Percentiles rank a stretch among this genome's conserved stretches.
phyloP scores from a whole-genome alignment of 352 stramenopile genomes.

The Aphanomyces cochlioides region DNA sequence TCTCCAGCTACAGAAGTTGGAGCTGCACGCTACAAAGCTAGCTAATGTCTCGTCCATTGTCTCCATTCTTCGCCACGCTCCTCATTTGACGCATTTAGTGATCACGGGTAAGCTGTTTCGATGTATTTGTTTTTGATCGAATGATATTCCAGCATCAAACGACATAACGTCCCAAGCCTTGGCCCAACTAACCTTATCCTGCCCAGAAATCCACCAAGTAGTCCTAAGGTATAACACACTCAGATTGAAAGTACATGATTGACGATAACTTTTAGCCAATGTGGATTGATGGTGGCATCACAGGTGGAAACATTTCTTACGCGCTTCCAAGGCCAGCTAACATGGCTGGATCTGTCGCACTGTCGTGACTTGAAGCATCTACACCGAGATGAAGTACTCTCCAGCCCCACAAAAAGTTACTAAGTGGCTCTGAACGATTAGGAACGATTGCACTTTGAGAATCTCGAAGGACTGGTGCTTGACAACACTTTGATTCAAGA shows the following conservation, averaged over 20 bases:
- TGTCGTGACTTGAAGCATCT: neutral
- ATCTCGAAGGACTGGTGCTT: neutral
- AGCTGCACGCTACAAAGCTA: neutral
- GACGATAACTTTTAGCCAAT: conserved; percentile 2
- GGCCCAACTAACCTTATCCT: neutral
- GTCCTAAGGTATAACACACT: neutral
- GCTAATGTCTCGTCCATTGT: neutral
- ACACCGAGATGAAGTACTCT: no score
- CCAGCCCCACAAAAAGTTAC: no score
- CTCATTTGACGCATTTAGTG: neutral
- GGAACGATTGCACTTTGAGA: neutral
- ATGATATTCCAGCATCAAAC: neutral
- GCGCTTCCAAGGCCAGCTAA: conserved; percentile 2
- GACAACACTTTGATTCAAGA: conserved; percentile 14
- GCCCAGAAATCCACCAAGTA: conserved; percentile 14
- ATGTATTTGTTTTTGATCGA: conserved; percentile 8
- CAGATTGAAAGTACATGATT: neutral
- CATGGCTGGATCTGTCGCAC: conserved; percentile 13
- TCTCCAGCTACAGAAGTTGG: neutral
- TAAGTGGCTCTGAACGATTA: no score
- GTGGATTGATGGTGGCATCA: conserved; percentile 8
- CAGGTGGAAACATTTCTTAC: conserved; percentile 1
- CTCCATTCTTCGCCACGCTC: conserved; percentile 5
- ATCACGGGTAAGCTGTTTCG: neutral
- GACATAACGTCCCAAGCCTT: conserved; percentile 9